Percentiles rank a stretch among this genome's conserved stretches.
Conservation (phyloP, 2,329 filamentous ascomycete genomes). For the Fusarium abutilonis region DNA sequence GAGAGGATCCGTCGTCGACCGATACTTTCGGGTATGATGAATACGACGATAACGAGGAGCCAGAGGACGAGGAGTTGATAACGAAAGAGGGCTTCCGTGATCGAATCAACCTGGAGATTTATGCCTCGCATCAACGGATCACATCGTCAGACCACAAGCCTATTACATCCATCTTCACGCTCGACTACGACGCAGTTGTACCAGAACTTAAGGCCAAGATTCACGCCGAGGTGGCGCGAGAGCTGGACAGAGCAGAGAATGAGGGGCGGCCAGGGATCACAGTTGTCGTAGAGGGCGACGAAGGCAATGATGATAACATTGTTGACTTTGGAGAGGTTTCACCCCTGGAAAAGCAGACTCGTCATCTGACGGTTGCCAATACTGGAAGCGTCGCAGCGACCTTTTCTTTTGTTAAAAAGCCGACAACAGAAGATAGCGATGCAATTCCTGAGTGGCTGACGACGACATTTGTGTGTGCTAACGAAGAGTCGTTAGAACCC, state of each 20-base stretch:
- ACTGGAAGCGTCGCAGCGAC: constrained; percentile 84
- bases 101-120: constrained; percentile 69
- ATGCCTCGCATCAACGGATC: constrained; percentile 88
- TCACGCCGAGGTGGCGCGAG: constrained; percentile 85
- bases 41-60: constrained; percentile 60
- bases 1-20: constrained; percentile 53
- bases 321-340: constrained; percentile 82
- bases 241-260: constrained; percentile 91
- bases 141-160: constrained; percentile 97
- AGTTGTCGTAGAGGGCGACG: constrained; percentile 74
- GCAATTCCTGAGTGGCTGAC: constrained; percentile 72
- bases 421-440: constrained; percentile 60
- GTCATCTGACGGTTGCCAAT: constrained; percentile 86
- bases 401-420: constrained; percentile 81
- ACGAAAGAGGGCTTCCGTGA: constrained; percentile 69
- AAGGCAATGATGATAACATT: constrained; percentile 59
- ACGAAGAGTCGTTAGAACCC: constrained; percentile 46
- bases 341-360: constrained; percentile 72
- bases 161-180: constrained; percentile 80
- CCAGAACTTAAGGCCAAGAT: constrained; percentile 85
- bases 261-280: constrained; percentile 86
- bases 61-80: constrained; percentile 58
- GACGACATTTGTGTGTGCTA: constrained; percentile 66
- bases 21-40: constrained; percentile 67
- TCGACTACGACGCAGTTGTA: constrained; percentile 88